These are phyloP conservation scores for Geosmithia flava DNA, from an alignment of 2,329 filamentous ascomycete species.

Conservation along the genomic window DNA sequence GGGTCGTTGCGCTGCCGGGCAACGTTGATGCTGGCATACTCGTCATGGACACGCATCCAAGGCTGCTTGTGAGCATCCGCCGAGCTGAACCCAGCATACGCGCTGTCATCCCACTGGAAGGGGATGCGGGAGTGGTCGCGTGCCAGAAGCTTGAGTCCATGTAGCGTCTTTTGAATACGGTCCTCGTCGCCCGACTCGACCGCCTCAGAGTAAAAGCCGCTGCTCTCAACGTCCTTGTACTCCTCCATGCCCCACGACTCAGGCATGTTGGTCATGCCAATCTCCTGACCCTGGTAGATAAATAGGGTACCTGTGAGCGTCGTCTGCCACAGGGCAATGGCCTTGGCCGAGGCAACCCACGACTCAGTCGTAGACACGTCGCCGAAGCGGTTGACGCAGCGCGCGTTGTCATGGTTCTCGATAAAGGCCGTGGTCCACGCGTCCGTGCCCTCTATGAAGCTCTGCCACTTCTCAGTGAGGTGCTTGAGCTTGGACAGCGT, in stretches of 20 bases:
- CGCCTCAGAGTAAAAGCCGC: slow-evolving; percentile 36
- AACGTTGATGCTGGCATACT: slow-evolving; percentile 44
- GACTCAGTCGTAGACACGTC: slow-evolving; percentile 27
- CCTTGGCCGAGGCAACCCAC: slow-evolving; percentile 34
- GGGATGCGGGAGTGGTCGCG: slow-evolving; percentile 54
- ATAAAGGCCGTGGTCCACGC: slow-evolving; percentile 48
- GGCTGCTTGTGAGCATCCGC: slow-evolving; percentile 23
- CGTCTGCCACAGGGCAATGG: slow-evolving; percentile 35
- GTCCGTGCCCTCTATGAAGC: slow-evolving; percentile 32
- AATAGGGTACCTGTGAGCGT: slow-evolving; percentile 42
- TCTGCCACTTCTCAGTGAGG: slow-evolving; percentile 33
- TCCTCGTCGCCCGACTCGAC: slow-evolving; percentile 19
- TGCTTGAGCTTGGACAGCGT: slow-evolving; percentile 29
- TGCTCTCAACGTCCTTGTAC: slow-evolving; percentile 40
- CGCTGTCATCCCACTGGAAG: slow-evolving; percentile 49
- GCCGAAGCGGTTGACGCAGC: slow-evolving; percentile 42
- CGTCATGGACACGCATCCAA: slow-evolving; percentile 58
- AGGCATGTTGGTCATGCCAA: slow-evolving; percentile 47
- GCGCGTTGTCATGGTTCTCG: slow-evolving; percentile 53
- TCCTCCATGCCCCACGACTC: slow-evolving; percentile 35
- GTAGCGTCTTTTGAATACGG: slow-evolving; percentile 30
- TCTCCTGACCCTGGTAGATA: slow-evolving; percentile 48
- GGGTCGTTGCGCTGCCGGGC: slow-evolving; percentile 29
- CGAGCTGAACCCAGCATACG: slow-evolving; percentile 49
- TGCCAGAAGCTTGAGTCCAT: slow-evolving; percentile 42